Base-by-base conservation (phyloP, 1,139 yeast species). In the Kazachstania sp. region DNA sequence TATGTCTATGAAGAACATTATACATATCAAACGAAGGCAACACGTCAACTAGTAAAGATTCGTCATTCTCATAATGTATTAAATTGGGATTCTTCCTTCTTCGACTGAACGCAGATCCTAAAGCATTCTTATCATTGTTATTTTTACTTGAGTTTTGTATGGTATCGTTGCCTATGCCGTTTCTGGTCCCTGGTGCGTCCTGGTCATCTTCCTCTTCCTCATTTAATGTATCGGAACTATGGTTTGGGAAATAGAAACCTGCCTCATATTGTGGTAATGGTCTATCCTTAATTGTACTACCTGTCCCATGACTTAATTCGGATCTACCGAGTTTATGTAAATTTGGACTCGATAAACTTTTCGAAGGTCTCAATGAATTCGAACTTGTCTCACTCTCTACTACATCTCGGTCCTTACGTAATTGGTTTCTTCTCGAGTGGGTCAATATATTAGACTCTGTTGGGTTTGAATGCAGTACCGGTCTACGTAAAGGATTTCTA, bases 11-110 rank as follows among this genome's bases (percentile, higher is more conserved):
- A 46, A 64, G 46, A 5, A 63, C 57, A 40, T 64, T 63, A 46
- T 63, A 64, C 57, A 64, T 58, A 41, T 64, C 66, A 44, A 64
- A 64, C 1, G 68, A 64, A 1, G 68, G 68, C 13, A 64, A 44
- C 7, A 64, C 61, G 39, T 64, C 68, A 6, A 63, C 57, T 9
- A 50, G 39, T 31, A 50, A 19, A 41, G 50, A 43, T 49, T 52
- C 45, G 39, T 52, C 46, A 40, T 52, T 43, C 43, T 45, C 44
- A 45, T 51, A 39, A 41, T 41, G 45, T 32, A 26, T 23, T 23
- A 40, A 15, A 36, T 42, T 42, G 9, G 44, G 35, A 11, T 42
- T 26, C 8, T 15, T 16, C 8, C 37, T 34, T 19, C 28, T 28
- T 9, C 40, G 15, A 16, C 4, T 11, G 3, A 12, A 16, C 7